Evolutionary conservation across 129 eudicot species (phyloP).

Genomic region (Pittosporum tobira): DNA sequence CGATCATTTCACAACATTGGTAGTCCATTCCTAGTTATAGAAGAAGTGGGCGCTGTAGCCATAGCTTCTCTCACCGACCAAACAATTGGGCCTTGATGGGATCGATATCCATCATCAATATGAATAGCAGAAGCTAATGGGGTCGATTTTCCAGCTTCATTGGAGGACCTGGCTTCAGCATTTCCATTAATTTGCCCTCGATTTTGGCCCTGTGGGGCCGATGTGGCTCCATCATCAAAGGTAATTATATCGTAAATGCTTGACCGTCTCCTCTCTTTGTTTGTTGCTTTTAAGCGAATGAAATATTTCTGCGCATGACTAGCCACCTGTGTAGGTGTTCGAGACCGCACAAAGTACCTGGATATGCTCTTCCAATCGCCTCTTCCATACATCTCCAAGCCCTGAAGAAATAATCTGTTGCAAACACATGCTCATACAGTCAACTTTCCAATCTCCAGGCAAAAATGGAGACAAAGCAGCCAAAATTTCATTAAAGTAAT

Average conservation of each 20-base stretch:
- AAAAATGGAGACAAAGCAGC: neutral
- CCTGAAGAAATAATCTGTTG: slow-evolving; percentile 6
- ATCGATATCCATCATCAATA: neutral
- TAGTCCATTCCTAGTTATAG: neutral
- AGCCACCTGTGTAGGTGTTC: slow-evolving; percentile 26
- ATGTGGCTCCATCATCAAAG: neutral
- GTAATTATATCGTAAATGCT: slow-evolving; percentile 12
- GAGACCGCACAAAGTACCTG: slow-evolving; percentile 8
- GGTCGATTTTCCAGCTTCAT: neutral
- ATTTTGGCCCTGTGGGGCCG: neutral
- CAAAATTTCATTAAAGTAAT: neutral
- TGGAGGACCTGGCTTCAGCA: slow-evolving; percentile 5
- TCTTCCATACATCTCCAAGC: slow-evolving; percentile 18
- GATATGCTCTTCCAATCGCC: slow-evolving; percentile 25
- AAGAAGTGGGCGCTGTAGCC: neutral
- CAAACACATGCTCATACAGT: neutral
- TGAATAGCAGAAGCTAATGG: neutral
- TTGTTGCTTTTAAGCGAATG: slow-evolving; percentile 5
- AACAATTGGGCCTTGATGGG: neutral
- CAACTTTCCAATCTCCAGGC: neutral
- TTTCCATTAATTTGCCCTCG: neutral
- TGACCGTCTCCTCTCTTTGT: neutral
- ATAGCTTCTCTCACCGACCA: neutral
- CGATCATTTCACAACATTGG: neutral
- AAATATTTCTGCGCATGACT: slow-evolving; percentile 27